Evolutionary conservation across 1,284 basidiomycete species (phyloP).

Genomic region (Phaffia rhodozyma): DNA sequence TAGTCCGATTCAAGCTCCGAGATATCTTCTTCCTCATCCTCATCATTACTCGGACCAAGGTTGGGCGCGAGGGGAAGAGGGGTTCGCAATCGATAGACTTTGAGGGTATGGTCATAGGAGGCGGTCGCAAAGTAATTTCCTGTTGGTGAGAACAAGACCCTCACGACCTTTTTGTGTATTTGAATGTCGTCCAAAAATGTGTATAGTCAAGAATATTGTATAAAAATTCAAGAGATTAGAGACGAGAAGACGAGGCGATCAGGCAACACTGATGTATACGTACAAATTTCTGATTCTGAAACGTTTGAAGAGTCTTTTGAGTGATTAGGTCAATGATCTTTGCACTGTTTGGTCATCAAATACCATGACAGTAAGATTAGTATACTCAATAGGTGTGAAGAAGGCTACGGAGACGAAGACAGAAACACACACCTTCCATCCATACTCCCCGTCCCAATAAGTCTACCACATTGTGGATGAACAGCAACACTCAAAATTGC

Average conservation of each 20-base stretch:
- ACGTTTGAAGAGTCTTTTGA: slow-evolving; percentile 27
- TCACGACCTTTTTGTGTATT: too few species aligned
- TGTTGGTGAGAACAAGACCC: slow-evolving; percentile 30
- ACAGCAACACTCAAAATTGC: slow-evolving; percentile 32
- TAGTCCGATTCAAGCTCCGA: background rate
- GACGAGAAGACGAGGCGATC: background rate
- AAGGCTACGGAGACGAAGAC: background rate
- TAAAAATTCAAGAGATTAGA: background rate
- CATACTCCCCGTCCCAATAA: slow-evolving; percentile 33
- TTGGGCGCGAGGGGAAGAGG: slow-evolving; percentile 1
- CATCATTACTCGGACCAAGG: too few species aligned
- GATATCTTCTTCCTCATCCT: slow-evolving; percentile 29
- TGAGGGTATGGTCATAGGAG: slow-evolving; percentile 33
- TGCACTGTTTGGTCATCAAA: slow-evolving; percentile 20
- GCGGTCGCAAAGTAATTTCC: slow-evolving; percentile 31
- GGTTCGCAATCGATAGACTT: slow-evolving; percentile 24
- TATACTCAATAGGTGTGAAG: background rate
- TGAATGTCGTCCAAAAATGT: too few species aligned
- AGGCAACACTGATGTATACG: background rate
- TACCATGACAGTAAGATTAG: background rate
- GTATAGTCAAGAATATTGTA: background rate
- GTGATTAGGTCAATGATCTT: slow-evolving; percentile 32
- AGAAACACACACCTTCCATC: slow-evolving; percentile 31
- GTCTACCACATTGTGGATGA: slow-evolving; percentile 31
- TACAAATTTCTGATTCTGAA: slow-evolving; percentile 30